Evolutionary conservation across 352 stramenopile genomes (phyloP), one percentile per base, ranked within the genome.

Genomic region (Globisporangium parvum): DNA sequence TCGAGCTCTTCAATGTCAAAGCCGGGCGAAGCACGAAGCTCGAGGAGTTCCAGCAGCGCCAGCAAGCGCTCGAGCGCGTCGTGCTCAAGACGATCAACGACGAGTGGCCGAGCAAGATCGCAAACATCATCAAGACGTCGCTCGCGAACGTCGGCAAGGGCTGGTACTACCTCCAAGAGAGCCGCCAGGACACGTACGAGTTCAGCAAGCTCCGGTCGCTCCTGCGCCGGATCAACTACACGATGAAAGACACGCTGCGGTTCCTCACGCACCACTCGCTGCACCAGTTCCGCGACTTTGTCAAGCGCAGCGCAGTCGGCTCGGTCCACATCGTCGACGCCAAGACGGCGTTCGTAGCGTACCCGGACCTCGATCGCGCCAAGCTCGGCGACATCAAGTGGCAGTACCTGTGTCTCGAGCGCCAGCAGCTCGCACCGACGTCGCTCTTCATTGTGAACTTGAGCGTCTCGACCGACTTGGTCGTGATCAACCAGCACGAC

Each of bases 111-210:
- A 76, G 62, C 21, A 91, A 88, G 58, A 66, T 94, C 14, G 75
- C 78, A 0, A 63, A 45, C 0, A 87, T 89, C 41, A 87, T 93
- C 59, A 85, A 85, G 55, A 70, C 68, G 0, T 87, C 80, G 8
- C 67, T 95, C 1, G 75, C 68, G 0, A 88, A 87, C 49, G 78
- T 92, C 3, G 82, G 82, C 0, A 95, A 95, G 58, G 85, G 85
- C 10, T 93, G 83, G 80, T 94, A 93, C 51, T 90, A 90, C 42
- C 53, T 94, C 6, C 83, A 94, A 31, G 85, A 94, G 41, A 90
- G 77, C 0, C 73, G 77, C 0, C 82, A 91, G 63, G 85, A 94
- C 57, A 92, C 83, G 37, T 94, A 94, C 65, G 83, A 94, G 57
- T 93, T 93, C 65, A 93, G 82, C 53, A 94, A 94, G 46, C 64